A percentile compares a stretch with the other conserved stretches of the same genome.
Evolutionary conservation across 1,284 basidiomycete species (phyloP).

Genomic region (Ganoderma leucocontextum): DNA sequence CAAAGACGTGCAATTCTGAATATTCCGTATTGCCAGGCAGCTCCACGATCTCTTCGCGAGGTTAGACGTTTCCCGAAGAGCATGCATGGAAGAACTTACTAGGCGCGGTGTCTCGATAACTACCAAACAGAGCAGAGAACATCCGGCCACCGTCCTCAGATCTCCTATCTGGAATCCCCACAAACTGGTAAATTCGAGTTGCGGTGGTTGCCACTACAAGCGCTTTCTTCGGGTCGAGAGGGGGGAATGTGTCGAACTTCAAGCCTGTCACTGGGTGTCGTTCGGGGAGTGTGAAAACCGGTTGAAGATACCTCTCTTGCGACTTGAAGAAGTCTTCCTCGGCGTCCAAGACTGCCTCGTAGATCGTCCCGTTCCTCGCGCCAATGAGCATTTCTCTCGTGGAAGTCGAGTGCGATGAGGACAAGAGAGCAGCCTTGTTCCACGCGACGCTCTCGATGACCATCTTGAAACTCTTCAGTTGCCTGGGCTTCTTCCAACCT

Average conservation of each 20-base stretch:
- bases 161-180: conserved; percentile 71
- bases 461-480: conserved; percentile 85
- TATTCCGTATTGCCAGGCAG: conserved; percentile 78
- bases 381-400: conserved; percentile 93
- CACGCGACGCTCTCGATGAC: conserved; percentile 94
- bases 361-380: conserved; percentile 82
- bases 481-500: conserved; percentile 82
- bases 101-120: conserved; percentile 77
- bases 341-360: conserved; percentile 87
- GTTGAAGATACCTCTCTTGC: conserved; percentile 82
- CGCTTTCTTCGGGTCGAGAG: conserved; percentile 64
- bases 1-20: conserved; percentile 84
- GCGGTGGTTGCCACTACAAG: conserved; percentile 88
- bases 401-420: conserved; percentile 70
- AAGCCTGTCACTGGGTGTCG: conserved; percentile 84
- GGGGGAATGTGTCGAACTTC: conserved; percentile 79
- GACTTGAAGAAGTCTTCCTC: conserved; percentile 94
- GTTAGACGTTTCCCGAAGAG: conserved; percentile 33
- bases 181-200: conserved; percentile 92
- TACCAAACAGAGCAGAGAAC: conserved; percentile 77
- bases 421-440: conserved; percentile 82
- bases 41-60: conserved; percentile 79
- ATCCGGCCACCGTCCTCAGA: conserved; percentile 81
- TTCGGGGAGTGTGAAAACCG: conserved; percentile 84
- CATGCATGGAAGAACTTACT: conserved; percentile 61